Evolutionary conservation across 1,284 basidiomycete genomes (phyloP).

Genomic region (Pseudozyma tsukubaensis): DNA sequence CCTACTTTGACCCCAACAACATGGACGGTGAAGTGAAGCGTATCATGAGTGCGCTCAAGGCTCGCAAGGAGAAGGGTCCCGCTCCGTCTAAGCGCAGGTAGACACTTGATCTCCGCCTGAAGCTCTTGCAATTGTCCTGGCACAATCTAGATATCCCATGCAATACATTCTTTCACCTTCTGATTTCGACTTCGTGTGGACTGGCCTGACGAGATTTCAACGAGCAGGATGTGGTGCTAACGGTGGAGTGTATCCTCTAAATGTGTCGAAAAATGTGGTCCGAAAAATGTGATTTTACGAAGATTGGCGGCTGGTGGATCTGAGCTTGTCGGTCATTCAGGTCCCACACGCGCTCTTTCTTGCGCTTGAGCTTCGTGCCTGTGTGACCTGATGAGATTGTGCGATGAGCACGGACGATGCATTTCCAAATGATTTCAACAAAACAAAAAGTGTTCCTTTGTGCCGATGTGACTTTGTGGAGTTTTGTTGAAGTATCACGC

Average conservation of each 20-base stretch:
- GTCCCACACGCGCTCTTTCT: no score
- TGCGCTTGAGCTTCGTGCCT: no score
- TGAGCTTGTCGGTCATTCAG: no score
- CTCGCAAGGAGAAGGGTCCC: constrained; percentile 46
- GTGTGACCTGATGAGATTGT: not conserved
- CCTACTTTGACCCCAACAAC: constrained; percentile 78
- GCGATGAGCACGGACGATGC: constrained; percentile 8
- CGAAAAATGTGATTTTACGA: no score
- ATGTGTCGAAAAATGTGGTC: no score
- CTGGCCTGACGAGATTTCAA: no score
- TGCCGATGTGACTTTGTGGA: constrained; percentile 6
- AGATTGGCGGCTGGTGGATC: no score
- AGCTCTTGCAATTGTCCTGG: not conserved
- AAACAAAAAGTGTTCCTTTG: no score
- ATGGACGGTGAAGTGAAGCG: constrained; percentile 63
- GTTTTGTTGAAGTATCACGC: constrained; percentile 5
- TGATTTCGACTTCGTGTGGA: not conserved
- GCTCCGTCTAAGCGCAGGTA: constrained; percentile 33
- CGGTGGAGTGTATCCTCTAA: no score
- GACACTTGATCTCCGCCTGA: not conserved
- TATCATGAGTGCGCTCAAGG: constrained; percentile 56
- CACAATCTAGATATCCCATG: constrained; percentile 7
- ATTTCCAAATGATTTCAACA: not conserved
- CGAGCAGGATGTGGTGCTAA: no score
- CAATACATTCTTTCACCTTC: not conserved